These are phyloP conservation scores for Alisma plantagoaquatica DNA, from an alignment of 106 monocot species.

Conservation along the genomic window DNA sequence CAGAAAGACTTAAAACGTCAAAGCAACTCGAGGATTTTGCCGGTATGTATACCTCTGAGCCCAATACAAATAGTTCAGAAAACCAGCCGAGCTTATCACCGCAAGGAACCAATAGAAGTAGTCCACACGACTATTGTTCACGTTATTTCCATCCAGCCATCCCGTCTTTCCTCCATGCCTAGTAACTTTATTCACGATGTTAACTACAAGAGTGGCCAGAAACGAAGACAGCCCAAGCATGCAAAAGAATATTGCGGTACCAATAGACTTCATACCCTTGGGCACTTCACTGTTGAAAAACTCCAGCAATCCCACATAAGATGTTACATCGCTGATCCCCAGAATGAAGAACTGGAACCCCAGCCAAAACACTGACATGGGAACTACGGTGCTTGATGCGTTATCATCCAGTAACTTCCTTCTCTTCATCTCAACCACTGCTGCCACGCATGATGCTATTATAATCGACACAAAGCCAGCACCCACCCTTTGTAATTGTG, in stretches of 20 bases:
- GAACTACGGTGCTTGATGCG: slow-evolving; percentile 12
- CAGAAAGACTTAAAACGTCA: too few species aligned
- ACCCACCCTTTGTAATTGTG: slow-evolving; percentile 29
- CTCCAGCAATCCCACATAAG: slow-evolving; percentile 51
- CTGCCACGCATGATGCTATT: slow-evolving; percentile 24
- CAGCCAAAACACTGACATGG: slow-evolving; percentile 58
- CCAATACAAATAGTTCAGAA: slow-evolving; percentile 43
- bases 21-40: slow-evolving; percentile 6
- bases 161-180: slow-evolving; percentile 23
- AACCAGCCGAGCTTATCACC: slow-evolving; percentile 9
- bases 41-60: slow-evolving; percentile 39
- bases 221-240: slow-evolving; percentile 38
- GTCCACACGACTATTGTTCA: slow-evolving; percentile 53
- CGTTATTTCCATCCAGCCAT: slow-evolving; percentile 50
- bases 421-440: slow-evolving; percentile 41
- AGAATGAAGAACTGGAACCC: slow-evolving; percentile 39
- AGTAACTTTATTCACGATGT: slow-evolving; percentile 33
- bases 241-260: slow-evolving; percentile 55
- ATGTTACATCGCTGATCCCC: slow-evolving; percentile 38
- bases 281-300: slow-evolving; percentile 51
- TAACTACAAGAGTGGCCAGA: slow-evolving; percentile 31
- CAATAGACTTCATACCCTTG: slow-evolving; percentile 43
- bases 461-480: slow-evolving; percentile 24
- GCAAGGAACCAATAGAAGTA: slow-evolving; percentile 50
- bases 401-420: slow-evolving; percentile 13